Evolutionary conservation across 768 basidiomycete species (phyloP).

Genomic region (Phaeotremella skinneri): DNA sequence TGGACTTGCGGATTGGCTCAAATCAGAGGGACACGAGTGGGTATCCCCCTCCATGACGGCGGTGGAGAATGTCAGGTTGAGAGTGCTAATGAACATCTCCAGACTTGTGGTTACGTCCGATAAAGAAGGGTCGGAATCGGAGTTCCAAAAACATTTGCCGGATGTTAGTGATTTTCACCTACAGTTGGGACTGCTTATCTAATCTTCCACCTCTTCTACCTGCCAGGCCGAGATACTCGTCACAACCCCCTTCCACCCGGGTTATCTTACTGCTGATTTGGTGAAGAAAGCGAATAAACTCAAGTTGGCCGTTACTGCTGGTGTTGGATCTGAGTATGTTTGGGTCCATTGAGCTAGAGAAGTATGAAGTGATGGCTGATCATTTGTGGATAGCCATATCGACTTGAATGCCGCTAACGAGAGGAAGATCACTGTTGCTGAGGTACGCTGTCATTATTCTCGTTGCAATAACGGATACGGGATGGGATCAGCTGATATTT

Average conservation of each 20-base stretch:
- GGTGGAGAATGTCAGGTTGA: background rate
- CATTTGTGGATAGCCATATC: constrained; percentile 30
- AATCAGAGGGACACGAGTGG: constrained; percentile 68
- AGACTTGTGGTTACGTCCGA: constrained; percentile 66
- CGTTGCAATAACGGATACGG: background rate
- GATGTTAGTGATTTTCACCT: constrained; percentile 59
- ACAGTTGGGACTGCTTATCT: background rate
- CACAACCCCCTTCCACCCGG: constrained; percentile 51
- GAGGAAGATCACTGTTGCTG: constrained; percentile 72
- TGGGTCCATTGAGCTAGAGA: constrained; percentile 10
- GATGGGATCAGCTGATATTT: background rate
- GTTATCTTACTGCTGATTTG: constrained; percentile 49
- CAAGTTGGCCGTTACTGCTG: constrained; percentile 84
- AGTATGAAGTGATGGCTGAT: background rate
- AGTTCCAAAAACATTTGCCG: constrained; percentile 76
- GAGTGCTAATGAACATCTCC: background rate
- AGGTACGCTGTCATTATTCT: constrained; percentile 47
- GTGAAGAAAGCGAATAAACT: constrained; percentile 73
- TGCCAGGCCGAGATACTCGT: constrained; percentile 38
- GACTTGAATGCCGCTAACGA: constrained; percentile 86
- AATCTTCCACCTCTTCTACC: constrained; percentile 1
- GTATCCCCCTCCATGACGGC: constrained; percentile 2
- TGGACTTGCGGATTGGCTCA: constrained; percentile 68
- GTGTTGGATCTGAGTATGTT: constrained; percentile 85
- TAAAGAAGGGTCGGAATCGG: constrained; percentile 78